These are phyloP conservation scores for Colletotrichum truncatum DNA, from an alignment of 2,329 filamentous ascomycete species.

Conservation along the genomic window DNA sequence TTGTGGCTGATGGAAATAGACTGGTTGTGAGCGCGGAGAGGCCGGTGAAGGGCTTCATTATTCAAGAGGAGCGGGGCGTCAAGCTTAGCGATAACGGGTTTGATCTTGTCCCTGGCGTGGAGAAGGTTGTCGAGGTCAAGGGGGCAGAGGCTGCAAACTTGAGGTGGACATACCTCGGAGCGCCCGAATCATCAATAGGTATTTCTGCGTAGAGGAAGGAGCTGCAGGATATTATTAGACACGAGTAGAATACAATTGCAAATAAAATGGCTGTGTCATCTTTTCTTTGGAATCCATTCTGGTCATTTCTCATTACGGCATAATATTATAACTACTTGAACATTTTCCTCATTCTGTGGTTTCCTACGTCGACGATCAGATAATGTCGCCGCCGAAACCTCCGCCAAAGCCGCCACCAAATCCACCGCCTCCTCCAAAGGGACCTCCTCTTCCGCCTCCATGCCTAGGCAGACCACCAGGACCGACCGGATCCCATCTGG, in stretches of 20 bases:
- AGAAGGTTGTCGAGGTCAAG: slow-evolving; percentile 32
- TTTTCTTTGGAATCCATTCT: neutral
- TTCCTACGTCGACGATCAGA: neutral
- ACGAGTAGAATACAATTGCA: neutral
- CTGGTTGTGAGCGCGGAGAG: slow-evolving; percentile 46
- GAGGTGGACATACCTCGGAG: slow-evolving; percentile 33
- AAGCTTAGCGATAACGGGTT: slow-evolving; percentile 66
- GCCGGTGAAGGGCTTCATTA: slow-evolving; percentile 66
- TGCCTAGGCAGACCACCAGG: slow-evolving; percentile 67
- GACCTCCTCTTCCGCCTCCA: slow-evolving; percentile 45
- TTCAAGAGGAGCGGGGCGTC: slow-evolving; percentile 57
- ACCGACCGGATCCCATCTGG: slow-evolving; percentile 89
- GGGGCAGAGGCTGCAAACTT: slow-evolving; percentile 15
- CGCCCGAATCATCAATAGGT: slow-evolving; percentile 8
- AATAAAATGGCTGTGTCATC: no score
- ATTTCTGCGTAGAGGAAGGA: neutral
- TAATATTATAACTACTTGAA: slow-evolving; percentile 10
- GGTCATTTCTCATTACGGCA: slow-evolving; percentile 23
- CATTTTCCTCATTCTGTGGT: neutral
- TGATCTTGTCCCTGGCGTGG: slow-evolving; percentile 62
- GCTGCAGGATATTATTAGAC: neutral
- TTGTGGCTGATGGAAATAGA: slow-evolving; percentile 35
- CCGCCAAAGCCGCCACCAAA: slow-evolving; percentile 46
- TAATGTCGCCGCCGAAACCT: slow-evolving; percentile 41
- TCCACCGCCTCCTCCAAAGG: slow-evolving; percentile 46